Evolutionary conservation across 768 basidiomycete genomes (phyloP).

Genomic region (Russula vinacea): DNA sequence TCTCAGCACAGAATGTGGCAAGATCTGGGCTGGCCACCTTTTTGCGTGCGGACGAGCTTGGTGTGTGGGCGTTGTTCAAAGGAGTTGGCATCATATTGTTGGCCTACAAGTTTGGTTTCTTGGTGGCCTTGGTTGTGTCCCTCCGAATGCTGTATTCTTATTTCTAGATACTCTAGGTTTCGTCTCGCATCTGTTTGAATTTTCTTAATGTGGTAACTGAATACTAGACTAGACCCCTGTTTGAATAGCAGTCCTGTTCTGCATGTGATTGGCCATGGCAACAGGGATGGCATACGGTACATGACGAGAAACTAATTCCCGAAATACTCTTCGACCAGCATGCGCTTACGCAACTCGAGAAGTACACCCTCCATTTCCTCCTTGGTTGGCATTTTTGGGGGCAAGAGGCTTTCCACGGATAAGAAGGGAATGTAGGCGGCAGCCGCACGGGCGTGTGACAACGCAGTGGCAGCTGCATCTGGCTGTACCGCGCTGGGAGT

Average conservation of each 20-base stretch:
- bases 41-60: not conserved
- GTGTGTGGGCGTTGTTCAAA: not conserved
- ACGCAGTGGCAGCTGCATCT: constrained; percentile 33
- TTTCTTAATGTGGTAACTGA: not conserved
- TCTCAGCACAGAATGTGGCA: not conserved
- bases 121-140: constrained; percentile 5
- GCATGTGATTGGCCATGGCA: not conserved
- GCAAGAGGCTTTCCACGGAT: constrained; percentile 64
- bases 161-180: constrained; percentile 1
- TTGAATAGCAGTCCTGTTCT: not conserved
- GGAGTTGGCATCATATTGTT: constrained; percentile 5
- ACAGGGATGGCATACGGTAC: too few species aligned
- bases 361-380: constrained; percentile 78
- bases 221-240: constrained; percentile 7
- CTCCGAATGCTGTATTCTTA: constrained; percentile 11
- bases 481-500: constrained; percentile 15
- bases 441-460: constrained; percentile 50
- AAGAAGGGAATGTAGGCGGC: constrained; percentile 73
- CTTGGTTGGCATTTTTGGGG: constrained; percentile 70
- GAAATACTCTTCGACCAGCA: constrained; percentile 75
- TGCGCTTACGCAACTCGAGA: constrained; percentile 73
- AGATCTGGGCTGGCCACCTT: not conserved
- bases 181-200: not conserved
- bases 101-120: constrained; percentile 18
- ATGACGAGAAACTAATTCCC: constrained; percentile 39